Base-by-base conservation (phyloP, 768 basidiomycete genomes). In the Russula griseocarnosa region DNA sequence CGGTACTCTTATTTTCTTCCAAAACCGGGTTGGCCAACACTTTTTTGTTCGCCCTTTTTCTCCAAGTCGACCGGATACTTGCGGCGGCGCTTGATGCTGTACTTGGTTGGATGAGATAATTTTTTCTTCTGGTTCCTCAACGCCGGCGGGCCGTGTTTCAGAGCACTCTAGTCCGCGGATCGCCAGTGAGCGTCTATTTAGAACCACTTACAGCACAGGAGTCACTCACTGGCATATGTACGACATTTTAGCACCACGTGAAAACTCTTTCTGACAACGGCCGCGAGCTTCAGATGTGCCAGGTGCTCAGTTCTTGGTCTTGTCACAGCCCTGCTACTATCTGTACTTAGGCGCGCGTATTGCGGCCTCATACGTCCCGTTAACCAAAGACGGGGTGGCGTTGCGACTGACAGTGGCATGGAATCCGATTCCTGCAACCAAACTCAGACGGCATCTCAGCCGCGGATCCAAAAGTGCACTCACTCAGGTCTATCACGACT, bases 141-240 rank as follows among this genome's bases (percentile, higher is more conserved):
- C 49, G 36, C 24, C 38, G 30, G 26, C 62, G 62, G 62, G 40
- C 62, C 62, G 62, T 46, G 62, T 63, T 63, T 63, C 62, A 58
- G 55, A 30, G 55, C 9, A 55, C 22, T 49, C 26, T 52, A 3
- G 40, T 60, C 62, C 62, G 61, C 61, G 61, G 61, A 62, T 62
- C 61, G 34, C 54, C 24, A 22, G 26, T 14, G n/a, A 49, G 49
- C 54, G 54, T 61, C 60, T 47, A 11, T 7, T 2, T 5, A 22
- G 28, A 26, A 24, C 28, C 28, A 34, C 30, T 44, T 36, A 55
- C 18, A 49, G 24, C 9, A 38, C 40, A 26, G 42, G 18, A 46
- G 30, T 34, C 16, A 14, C 22, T 9, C 34, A 38, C 34, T 36
- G 30, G 22, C 32, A 53, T 34, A 20, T 34, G 34, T 61, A 61